Conservation (phyloP, 108 stramenopile genomes). For the Fragilaria crotonensis region DNA sequence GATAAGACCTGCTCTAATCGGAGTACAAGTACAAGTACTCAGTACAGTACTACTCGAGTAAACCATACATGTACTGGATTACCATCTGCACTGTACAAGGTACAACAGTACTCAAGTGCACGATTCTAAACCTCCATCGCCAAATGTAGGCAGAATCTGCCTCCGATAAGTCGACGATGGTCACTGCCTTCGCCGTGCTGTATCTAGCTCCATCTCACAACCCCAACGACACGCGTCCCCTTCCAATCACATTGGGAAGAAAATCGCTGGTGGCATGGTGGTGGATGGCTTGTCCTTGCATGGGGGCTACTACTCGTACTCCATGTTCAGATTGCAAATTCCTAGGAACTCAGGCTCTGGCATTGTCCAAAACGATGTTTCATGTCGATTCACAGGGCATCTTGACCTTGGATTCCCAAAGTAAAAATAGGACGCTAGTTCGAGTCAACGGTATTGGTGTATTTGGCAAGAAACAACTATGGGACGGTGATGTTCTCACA, state of each 20-base stretch:
- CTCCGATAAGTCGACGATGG: too few relatives aligned
- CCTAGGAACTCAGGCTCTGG: background rate
- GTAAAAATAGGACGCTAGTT: background rate
- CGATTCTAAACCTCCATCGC: background rate
- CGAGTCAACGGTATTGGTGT: background rate
- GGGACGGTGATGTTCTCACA: background rate
- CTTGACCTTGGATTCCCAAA: background rate
- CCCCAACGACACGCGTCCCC: background rate
- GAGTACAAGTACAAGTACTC: too few relatives aligned
- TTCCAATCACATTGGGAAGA: conserved; percentile 25
- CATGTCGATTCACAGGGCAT: background rate
- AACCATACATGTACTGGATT: too few relatives aligned
- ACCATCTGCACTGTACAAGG: too few relatives aligned
- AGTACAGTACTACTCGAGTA: too few relatives aligned
- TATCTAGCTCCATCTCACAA: background rate
- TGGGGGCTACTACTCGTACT: background rate
- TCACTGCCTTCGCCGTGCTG: too few relatives aligned
- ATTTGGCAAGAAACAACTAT: background rate
- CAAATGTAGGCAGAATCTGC: too few relatives aligned
- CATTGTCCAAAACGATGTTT: background rate
- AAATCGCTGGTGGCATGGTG: conserved; percentile 28
- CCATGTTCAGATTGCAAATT: background rate
- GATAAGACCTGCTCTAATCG: too few relatives aligned
- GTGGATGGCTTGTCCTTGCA: conserved; percentile 32
- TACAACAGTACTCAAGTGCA: background rate